These are phyloP conservation scores for Epithele typhae DNA, from an alignment of 768 basidiomycete genomes.

Conservation along the genomic window DNA sequence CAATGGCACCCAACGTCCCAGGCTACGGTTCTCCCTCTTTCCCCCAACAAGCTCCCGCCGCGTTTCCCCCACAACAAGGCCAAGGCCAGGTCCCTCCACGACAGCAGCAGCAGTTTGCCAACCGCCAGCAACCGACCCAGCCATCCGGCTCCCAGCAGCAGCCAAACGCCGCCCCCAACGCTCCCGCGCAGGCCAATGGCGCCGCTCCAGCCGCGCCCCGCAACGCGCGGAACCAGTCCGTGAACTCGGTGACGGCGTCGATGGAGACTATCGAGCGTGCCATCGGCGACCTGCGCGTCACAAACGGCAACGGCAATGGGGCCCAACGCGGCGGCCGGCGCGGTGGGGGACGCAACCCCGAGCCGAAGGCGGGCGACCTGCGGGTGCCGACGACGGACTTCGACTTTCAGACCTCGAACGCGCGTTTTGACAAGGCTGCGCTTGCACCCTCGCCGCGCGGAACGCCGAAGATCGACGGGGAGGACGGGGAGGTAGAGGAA, in stretches of 20 bases:
- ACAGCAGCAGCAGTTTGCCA: constrained; percentile 13
- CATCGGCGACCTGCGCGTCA: constrained; percentile 44
- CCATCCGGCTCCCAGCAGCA: constrained; percentile 15
- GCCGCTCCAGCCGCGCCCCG: constrained; percentile 23
- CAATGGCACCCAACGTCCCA: constrained; percentile 22
- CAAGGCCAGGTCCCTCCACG: constrained; percentile 18
- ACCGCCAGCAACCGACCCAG: constrained; percentile 15
- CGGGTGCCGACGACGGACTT: constrained; percentile 73
- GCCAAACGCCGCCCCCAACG: constrained; percentile 9
- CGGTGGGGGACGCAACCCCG: constrained; percentile 33
- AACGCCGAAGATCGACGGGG: constrained; percentile 23
- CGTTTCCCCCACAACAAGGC: constrained; percentile 19
- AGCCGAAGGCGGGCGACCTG: constrained; percentile 33
- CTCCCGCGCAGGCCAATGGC: constrained; percentile 25
- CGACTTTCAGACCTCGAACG: constrained; percentile 75
- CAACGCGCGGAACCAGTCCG: constrained; percentile 38
- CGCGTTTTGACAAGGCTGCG: constrained; percentile 75
- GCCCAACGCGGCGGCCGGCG: constrained; percentile 24
- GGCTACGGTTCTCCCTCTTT: constrained; percentile 18
- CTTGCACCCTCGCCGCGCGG: constrained; percentile 27
- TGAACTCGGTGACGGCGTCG: constrained; percentile 71
- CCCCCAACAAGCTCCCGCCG: constrained; percentile 18
- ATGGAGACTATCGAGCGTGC: constrained; percentile 67
- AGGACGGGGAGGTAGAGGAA: constrained; percentile 26
- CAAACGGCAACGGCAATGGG: constrained; percentile 16